These are phyloP conservation scores for Linderniella brevidens DNA, from an alignment of 257 asterid species.

Conservation along the genomic window DNA sequence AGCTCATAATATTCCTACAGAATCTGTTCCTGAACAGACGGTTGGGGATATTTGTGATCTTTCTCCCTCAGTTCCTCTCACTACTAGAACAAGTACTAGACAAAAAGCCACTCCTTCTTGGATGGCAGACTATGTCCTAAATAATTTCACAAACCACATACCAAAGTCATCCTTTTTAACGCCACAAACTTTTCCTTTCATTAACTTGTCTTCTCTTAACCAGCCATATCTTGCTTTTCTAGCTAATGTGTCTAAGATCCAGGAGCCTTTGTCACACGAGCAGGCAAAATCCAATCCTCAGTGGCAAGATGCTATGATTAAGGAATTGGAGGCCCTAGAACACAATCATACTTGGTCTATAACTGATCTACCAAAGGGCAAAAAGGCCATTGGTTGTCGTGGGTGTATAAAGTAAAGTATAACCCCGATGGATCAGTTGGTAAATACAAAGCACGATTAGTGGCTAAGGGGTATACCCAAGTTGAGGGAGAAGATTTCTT, in stretches of 20 bases:
- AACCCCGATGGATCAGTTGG: neutral
- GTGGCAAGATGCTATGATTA: neutral
- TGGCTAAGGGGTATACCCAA: neutral
- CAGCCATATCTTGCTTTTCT: neutral
- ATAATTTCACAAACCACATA: too few species aligned
- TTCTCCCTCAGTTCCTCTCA: too few species aligned
- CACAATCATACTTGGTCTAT: neutral
- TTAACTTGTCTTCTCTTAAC: neutral
- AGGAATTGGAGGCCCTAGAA: neutral
- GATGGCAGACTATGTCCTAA: too few species aligned
- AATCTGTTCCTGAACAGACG: too few species aligned
- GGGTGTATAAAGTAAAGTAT: neutral
- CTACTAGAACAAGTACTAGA: too few species aligned
- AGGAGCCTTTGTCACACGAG: neutral
- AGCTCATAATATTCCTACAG: too few species aligned
- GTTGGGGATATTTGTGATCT: too few species aligned
- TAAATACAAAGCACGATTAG: neutral
- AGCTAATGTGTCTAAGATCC: neutral
- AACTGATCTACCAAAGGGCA: neutral
- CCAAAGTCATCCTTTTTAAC: too few species aligned
- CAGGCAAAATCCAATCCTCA: neutral
- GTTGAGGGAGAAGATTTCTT: too few species aligned
- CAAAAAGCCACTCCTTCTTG: too few species aligned
- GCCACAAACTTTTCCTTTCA: neutral
- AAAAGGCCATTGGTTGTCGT: neutral